Conservation (phyloP, 2,329 filamentous ascomycete genomes). For the Penicillium sp. region DNA sequence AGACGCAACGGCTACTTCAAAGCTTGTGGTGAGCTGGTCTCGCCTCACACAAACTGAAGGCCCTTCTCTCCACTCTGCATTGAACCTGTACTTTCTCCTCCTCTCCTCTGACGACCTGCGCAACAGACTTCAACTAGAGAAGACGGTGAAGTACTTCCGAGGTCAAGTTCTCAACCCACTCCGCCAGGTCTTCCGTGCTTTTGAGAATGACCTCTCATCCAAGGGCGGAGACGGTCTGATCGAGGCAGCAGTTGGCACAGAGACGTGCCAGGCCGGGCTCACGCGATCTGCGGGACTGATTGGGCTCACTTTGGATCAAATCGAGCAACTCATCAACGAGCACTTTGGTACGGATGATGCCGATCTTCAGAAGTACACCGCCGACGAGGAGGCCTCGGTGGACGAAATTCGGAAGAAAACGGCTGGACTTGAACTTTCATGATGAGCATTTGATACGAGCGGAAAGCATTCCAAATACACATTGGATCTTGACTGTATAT, state of each 20-base stretch:
- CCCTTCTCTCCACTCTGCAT: conserved; percentile 48
- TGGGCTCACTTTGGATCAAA: conserved; percentile 28
- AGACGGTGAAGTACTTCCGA: conserved; percentile 30
- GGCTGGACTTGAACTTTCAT: conserved; percentile 1
- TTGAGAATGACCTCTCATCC: conserved; percentile 26
- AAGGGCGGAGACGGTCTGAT: conserved; percentile 36
- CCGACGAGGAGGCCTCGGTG: conserved; percentile 25
- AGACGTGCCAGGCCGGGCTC: conserved; percentile 30
- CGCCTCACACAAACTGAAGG: conserved; percentile 44
- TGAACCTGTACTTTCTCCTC: conserved; percentile 56
- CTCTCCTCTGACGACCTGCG: conserved; percentile 46
- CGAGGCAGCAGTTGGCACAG: conserved; percentile 30
- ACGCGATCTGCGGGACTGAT: conserved; percentile 32
- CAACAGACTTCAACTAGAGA: conserved; percentile 41
- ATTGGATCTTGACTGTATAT: background rate
- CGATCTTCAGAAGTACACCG: conserved; percentile 24
- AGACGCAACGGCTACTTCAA: conserved; percentile 25
- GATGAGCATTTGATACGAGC: background rate
- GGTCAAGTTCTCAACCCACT: conserved; percentile 29
- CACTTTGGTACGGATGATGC: conserved; percentile 24
- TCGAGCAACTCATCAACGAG: conserved; percentile 29
- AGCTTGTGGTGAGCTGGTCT: conserved; percentile 41
- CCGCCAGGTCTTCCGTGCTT: conserved; percentile 25
- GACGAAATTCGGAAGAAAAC: conserved; percentile 25
- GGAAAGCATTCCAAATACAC: too few relatives aligned